A percentile compares a stretch with the other conserved stretches of the same genome.
Evolutionary conservation across 495 filamentous ascomycete species (phyloP).

Genomic region (Xylaria bambusicola): DNA sequence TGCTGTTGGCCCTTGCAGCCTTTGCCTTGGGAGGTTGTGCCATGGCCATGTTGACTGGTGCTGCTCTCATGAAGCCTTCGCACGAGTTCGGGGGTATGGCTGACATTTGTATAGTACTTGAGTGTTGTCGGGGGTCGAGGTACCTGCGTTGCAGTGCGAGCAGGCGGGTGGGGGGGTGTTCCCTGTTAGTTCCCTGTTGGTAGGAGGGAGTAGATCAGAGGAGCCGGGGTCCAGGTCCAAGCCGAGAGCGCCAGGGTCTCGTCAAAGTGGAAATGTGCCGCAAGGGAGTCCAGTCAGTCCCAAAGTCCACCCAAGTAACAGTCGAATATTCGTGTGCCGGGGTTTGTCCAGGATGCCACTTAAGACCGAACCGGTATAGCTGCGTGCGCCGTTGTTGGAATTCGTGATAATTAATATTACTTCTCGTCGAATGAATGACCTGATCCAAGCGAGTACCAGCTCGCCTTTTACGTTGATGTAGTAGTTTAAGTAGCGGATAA

Average conservation of each 20-base stretch:
- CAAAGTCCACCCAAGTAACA: constrained; percentile 32
- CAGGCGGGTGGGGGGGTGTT: constrained; percentile 41
- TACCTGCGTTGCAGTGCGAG: constrained; percentile 46
- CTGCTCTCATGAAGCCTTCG: constrained; percentile 49
- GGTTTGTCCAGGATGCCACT: constrained; percentile 27
- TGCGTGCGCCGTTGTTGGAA: constrained; percentile 25
- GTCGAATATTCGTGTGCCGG: constrained; percentile 30
- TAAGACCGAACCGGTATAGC: constrained; percentile 16
- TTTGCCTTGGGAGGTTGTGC: constrained; percentile 57
- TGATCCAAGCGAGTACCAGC: constrained; percentile 56
- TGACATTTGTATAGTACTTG: constrained; percentile 62
- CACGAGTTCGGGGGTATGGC: constrained; percentile 58
- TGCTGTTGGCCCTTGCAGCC: constrained; percentile 52
- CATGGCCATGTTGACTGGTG: constrained; percentile 59
- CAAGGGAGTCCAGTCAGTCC: constrained; percentile 14
- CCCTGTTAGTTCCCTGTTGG: too few relatives aligned
- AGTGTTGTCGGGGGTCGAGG: constrained; percentile 33
- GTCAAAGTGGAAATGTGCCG: constrained; percentile 27
- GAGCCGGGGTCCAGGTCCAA: constrained; percentile 40
- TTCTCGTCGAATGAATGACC: constrained; percentile 49
- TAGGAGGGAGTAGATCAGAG: constrained; percentile 40
- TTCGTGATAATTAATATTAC: constrained; percentile 46
- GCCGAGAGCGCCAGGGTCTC: constrained; percentile 30
- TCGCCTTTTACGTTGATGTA: constrained; percentile 50
- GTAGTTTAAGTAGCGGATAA: constrained; percentile 31